A percentile compares a stretch with the other conserved stretches of the same genome.
Conservation (phyloP, 257 asterid genomes). For the Ilex aquifolium region DNA sequence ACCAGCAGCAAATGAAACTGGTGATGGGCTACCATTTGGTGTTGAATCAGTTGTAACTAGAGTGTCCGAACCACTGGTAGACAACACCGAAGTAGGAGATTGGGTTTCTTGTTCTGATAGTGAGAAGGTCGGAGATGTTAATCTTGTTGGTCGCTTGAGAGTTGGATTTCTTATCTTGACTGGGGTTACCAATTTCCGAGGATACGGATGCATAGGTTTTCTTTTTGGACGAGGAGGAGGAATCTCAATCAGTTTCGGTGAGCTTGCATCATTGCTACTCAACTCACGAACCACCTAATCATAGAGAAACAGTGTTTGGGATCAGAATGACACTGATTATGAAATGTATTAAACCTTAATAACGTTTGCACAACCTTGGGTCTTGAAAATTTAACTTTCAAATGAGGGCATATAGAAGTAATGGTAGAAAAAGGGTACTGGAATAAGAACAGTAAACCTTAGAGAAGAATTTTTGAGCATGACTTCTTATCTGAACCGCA, state of each 20-base stretch:
- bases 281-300: constrained; percentile 53
- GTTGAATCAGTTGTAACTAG: constrained; percentile 30
- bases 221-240: constrained; percentile 97
- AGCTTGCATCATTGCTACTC: constrained; percentile 41
- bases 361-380: too few species aligned
- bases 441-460: constrained; percentile 31
- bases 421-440: background rate
- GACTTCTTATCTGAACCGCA: constrained; percentile 88
- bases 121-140: constrained; percentile 16
- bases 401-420: background rate
- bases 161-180: constrained; percentile 9
- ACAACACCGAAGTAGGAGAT: constrained; percentile 78
- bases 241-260: constrained; percentile 45
- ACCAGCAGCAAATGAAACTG: constrained; percentile 40
- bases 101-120: constrained; percentile 33
- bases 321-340: background rate
- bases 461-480: constrained; percentile 84
- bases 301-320: background rate
- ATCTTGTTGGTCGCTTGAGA: constrained; percentile 28
- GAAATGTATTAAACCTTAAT: too few species aligned
- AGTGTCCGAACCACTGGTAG: constrained; percentile 42
- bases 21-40: constrained; percentile 42
- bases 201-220: constrained; percentile 84
- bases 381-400: background rate
- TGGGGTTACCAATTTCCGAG: constrained; percentile 51